A percentile compares a stretch with the other conserved stretches of the same genome.
These are phyloP conservation scores for Malus hybrid DNA, from an alignment of 331 rosid species.

Conservation along the genomic window DNA sequence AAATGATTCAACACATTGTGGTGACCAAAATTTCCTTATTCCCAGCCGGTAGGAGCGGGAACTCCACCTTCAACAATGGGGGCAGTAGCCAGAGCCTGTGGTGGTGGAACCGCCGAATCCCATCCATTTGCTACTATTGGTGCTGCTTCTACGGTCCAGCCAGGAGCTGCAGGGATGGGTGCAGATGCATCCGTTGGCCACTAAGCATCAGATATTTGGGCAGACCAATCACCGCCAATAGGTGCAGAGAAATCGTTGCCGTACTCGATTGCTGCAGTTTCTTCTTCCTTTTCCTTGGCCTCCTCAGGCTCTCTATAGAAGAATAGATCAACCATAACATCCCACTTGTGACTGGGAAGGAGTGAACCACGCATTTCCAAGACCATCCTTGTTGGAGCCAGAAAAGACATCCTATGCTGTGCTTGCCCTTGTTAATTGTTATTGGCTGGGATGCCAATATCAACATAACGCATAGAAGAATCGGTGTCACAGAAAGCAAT, in stretches of 20 bases:
- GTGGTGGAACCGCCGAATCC: slow-evolving; percentile 39
- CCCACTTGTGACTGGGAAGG: slow-evolving; percentile 72
- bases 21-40: neutral
- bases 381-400: slow-evolving; percentile 80
- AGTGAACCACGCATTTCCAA: slow-evolving; percentile 75
- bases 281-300: slow-evolving; percentile 68
- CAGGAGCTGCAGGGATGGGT: slow-evolving; percentile 22
- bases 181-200: slow-evolving; percentile 42
- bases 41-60: slow-evolving; percentile 13
- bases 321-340: slow-evolving; percentile 85
- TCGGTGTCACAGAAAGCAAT: slow-evolving; percentile 90
- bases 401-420: slow-evolving; percentile 82
- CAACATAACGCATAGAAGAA: slow-evolving; percentile 75
- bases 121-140: slow-evolving; percentile 37
- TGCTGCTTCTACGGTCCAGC: slow-evolving; percentile 28
- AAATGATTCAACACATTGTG: neutral
- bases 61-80: slow-evolving; percentile 14
- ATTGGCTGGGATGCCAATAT: slow-evolving; percentile 88
- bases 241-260: slow-evolving; percentile 27
- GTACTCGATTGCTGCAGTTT: slow-evolving; percentile 35
- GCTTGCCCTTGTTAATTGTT: slow-evolving; percentile 90
- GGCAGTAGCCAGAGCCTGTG: slow-evolving; percentile 18
- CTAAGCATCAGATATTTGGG: slow-evolving; percentile 42
- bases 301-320: slow-evolving; percentile 73
- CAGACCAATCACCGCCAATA: slow-evolving; percentile 36